Percentiles rank a stretch among this genome's conserved stretches.
Evolutionary conservation across 2,329 filamentous ascomycete species (phyloP).

Genomic region (Talaromyces rugulosus): DNA sequence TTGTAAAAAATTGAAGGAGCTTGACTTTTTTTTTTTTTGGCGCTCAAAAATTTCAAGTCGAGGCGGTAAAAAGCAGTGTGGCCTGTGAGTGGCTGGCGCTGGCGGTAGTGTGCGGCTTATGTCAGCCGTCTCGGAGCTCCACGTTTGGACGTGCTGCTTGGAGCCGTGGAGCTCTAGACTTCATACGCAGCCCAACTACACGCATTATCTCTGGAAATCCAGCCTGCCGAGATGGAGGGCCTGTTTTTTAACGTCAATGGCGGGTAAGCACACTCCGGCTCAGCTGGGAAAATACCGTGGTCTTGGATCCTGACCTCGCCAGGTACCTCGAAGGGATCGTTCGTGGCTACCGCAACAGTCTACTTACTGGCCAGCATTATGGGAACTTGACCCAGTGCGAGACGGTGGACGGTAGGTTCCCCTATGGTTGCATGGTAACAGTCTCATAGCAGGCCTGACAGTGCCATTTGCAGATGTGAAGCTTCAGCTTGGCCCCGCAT

Average conservation of each 20-base stretch:
- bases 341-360: constrained; percentile 89
- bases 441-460: constrained; percentile 11
- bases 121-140: constrained; percentile 19
- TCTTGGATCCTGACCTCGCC: constrained; percentile 17
- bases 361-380: constrained; percentile 88
- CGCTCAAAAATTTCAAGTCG: constrained; percentile 14
- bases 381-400: constrained; percentile 96
- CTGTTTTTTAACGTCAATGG: constrained; percentile 93
- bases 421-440: neutral
- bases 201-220: neutral
- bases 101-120: constrained; percentile 20
- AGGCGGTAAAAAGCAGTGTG: constrained; percentile 27
- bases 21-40: constrained; percentile 15
- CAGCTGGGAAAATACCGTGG: too few species aligned
- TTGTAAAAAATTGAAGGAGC: constrained; percentile 22
- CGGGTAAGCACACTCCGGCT: constrained; percentile 55
- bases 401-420: constrained; percentile 76
- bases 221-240: constrained; percentile 66
- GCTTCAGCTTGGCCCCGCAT: constrained; percentile 91
- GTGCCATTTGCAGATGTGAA: constrained; percentile 69
- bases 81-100: constrained; percentile 16
- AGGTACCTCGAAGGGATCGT: constrained; percentile 98
- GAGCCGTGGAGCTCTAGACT: neutral
- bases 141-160: neutral
- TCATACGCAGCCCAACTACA: constrained; percentile 2